Base-by-base conservation (phyloP, 495 filamentous ascomycete species). In the Daldinia grandis region DNA sequence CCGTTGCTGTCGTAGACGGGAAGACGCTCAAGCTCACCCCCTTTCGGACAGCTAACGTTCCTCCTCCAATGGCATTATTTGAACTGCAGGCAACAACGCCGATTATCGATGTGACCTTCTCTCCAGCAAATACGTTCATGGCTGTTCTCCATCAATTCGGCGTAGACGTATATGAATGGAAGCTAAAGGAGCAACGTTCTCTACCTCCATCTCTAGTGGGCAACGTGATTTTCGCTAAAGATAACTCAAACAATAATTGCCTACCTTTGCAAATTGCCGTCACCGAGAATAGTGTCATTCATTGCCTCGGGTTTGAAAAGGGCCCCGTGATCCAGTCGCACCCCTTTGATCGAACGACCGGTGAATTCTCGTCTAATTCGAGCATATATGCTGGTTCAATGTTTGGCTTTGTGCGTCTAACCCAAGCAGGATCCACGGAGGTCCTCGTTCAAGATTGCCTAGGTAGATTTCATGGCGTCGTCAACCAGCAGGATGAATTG, bases 1-100 rank as follows among this genome's bases (percentile, higher is more conserved):
- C 90, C 25, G 89, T 95, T 55, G 93, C 89, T 27, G 94, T 97
- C n/a, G 88, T 97, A 42, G 94, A 98, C 80, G 94, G 94, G 53
- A 86, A 87, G 76, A 85, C 72, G 21, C 82, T 98, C 60, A 96
- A 96, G 75, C 78, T 98, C 55, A 98, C 95, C 5, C 92, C 96
- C 4, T 83, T 98, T 73, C 84, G 92, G 64, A 82, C 89, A 53
- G 90, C 93, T 42, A 97, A 95, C 71, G 86, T 96, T 15, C 95
- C 95, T 40, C 95, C 95, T 37, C 95, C 95, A 33, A 97, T 98
- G 93, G 87, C 94, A 15, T 83, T 94, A 60, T 89, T 89, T 72
- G 93, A 97, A 66, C 72, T 98, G 53, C 68, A 80, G 24, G 74
- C 93, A 30, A 82, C 85, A 42, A 85, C 85, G 3, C 90, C 89